Base-by-base conservation (phyloP, 2,329 filamentous ascomycete species). In the Sarocladium brachiariae region DNA sequence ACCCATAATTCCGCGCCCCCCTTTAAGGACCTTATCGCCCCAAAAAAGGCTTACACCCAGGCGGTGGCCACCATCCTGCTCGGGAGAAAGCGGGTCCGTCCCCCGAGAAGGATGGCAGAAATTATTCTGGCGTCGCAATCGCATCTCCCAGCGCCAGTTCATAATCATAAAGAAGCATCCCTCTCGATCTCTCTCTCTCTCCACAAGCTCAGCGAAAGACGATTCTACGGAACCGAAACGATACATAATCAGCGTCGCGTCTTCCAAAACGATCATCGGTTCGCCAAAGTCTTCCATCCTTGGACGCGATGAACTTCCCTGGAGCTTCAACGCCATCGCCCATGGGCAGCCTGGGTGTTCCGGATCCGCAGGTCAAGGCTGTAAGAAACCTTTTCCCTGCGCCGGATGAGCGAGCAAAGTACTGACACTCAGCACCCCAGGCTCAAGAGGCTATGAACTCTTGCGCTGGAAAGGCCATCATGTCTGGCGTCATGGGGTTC, bases 401-500 rank as follows among this genome's bases (percentile, higher is more conserved):
- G 34, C 35, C 30, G 19, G 13, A 25, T 30, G 11, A 30, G 11
- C 21, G 7, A n/a, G 9, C 33, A 5, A 21, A 21, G n/a, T 9
- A 27, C 48, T 41, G 50, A 53, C 27, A 37, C 35, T 4, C 21
- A n/a, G 50, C 35, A 31, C 13, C 38, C 43, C 57, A 93, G 87
- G 86, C 96, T 73, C 82, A 89, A 76, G 70, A 75, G 21, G 81
- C 83, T 38, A 96, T 96, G 89, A 91, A 97, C 69, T 95, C 89
- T 30, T 99, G 93, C 65, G 82, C 86, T 21, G 84, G 84, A 52
- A 99, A 99, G 70, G 87, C 89, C 16, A 84, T 82, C 59, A 86
- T 99, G 70, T 87, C 91, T 0, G 93, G 92, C 52, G 88, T 86
- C 21, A 95, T 95, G 81, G 93, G 93, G 14, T 96, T 96, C 62